These are phyloP conservation scores for Cyberlindnera xylosilytica DNA, from an alignment of 805 yeast genomes.

Conservation along the genomic window DNA sequence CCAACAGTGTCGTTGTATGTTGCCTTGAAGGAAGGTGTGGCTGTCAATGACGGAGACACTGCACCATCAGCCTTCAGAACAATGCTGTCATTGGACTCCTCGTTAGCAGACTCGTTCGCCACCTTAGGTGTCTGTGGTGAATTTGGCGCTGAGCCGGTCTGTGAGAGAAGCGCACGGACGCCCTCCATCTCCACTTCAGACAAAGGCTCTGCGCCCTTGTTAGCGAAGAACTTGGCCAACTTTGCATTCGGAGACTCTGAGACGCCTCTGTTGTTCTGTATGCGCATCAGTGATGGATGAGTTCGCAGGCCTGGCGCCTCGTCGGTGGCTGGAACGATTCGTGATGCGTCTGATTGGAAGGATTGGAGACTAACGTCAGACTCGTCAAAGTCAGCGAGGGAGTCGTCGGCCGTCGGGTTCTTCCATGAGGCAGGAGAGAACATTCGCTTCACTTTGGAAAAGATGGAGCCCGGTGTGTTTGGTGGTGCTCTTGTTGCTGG, in stretches of 20 bases:
- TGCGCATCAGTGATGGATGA: conserved; percentile 4
- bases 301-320: conserved; percentile 16
- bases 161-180: conserved; percentile 58
- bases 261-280: conserved; percentile 1
- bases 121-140: conserved; percentile 8
- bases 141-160: conserved; percentile 33
- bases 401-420: conserved; percentile 6
- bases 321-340: conserved; percentile 16
- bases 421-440: conserved; percentile 24
- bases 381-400: conserved; percentile 7
- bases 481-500: conserved; percentile 40
- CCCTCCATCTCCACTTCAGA: conserved; percentile 78
- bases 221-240: conserved; percentile 65
- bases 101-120: neutral
- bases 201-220: conserved; percentile 72
- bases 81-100: conserved; percentile 13
- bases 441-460: conserved; percentile 25
- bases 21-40: conserved; percentile 35
- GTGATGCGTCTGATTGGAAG: conserved; percentile 2
- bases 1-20: conserved; percentile 24
- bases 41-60: conserved; percentile 4
- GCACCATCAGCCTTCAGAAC: conserved; percentile 8
- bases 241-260: conserved; percentile 49
- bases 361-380: conserved; percentile 15
- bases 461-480: conserved; percentile 26